Percentiles rank a stretch among this genome's conserved stretches.
Conservation (phyloP, 768 basidiomycete genomes). For the Suillus alpinus region DNA sequence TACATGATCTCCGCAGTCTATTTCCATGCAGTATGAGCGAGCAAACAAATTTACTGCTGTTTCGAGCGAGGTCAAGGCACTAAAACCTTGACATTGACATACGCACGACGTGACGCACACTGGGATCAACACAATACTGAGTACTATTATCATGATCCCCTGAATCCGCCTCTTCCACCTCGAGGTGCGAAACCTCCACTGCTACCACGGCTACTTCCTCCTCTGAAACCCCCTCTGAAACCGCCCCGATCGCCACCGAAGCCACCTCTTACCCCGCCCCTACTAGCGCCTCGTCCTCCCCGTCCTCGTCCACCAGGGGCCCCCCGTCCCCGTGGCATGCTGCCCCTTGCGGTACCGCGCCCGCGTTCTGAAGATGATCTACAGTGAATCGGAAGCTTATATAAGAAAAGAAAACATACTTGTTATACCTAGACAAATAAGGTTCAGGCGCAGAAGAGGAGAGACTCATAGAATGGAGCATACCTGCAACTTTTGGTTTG, state of each 20-base stretch:
- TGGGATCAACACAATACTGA: background rate
- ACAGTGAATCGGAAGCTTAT: conserved; percentile 21
- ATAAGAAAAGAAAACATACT: conserved; percentile 10
- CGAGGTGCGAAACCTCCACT: conserved; percentile 24
- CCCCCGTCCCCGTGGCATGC: conserved; percentile 25
- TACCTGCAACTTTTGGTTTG: conserved; percentile 84
- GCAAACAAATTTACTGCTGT: conserved; percentile 44
- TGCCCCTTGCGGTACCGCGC: conserved; percentile 32
- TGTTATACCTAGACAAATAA: conserved; percentile 26
- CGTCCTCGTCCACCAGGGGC: conserved; percentile 31
- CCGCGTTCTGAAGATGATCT: conserved; percentile 43
- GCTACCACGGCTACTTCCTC: conserved; percentile 39
- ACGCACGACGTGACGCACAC: no score
- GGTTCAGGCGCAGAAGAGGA: conserved; percentile 2
- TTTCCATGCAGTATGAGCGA: conserved; percentile 51
- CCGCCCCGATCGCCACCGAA: conserved; percentile 38
- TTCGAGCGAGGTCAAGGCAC: conserved; percentile 46
- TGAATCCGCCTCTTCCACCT: conserved; percentile 42
- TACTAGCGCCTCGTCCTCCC: conserved; percentile 34
- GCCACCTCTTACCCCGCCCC: conserved; percentile 37
- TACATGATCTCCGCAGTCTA: conserved; percentile 32
- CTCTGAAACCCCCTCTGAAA: conserved; percentile 46
- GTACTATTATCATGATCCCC: conserved; percentile 41
- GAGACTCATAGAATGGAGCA: conserved; percentile 29
- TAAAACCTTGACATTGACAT: conserved; percentile 38